A percentile compares a stretch with the other conserved stretches of the same genome.
These are phyloP conservation scores for Auricularia sp. DNA, from an alignment of 768 basidiomycete species.

Conservation along the genomic window DNA sequence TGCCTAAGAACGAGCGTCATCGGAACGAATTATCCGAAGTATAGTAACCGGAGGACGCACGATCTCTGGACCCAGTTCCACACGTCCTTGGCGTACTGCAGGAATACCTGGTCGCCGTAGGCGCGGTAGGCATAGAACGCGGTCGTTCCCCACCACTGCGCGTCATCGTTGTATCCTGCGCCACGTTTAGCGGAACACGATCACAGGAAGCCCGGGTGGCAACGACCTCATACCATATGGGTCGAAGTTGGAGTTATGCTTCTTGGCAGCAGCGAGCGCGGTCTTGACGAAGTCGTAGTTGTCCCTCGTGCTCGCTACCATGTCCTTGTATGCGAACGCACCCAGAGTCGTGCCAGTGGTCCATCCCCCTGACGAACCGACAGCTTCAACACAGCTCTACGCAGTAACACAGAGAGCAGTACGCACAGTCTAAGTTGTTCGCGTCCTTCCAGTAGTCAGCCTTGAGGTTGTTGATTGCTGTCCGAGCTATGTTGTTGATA, in stretches of 20 bases:
- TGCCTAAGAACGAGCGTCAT: slow-evolving; percentile 21
- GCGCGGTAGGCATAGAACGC: slow-evolving; percentile 40
- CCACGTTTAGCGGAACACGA: no score
- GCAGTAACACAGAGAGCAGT: no score
- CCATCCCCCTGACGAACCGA: background rate
- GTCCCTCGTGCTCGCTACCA: background rate
- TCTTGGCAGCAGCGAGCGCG: background rate
- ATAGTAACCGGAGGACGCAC: slow-evolving; percentile 19
- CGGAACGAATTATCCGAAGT: background rate
- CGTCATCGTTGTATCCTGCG: background rate
- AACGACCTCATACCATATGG: background rate
- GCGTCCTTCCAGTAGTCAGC: background rate
- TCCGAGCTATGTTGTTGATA: background rate
- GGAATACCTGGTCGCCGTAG: slow-evolving; percentile 33
- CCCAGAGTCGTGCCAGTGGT: background rate
- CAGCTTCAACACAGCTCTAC: background rate
- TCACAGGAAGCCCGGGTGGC: no score
- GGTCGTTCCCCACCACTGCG: slow-evolving; percentile 45
- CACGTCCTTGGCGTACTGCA: slow-evolving; percentile 35
- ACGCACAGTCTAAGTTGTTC: background rate
- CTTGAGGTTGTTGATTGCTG: background rate
- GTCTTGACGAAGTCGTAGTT: background rate
- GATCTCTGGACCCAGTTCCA: slow-evolving; percentile 41
- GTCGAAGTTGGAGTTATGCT: background rate
- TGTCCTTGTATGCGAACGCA: background rate